Base-by-base conservation (phyloP, 345 rosid species). In the Boechera retrofracta region DNA sequence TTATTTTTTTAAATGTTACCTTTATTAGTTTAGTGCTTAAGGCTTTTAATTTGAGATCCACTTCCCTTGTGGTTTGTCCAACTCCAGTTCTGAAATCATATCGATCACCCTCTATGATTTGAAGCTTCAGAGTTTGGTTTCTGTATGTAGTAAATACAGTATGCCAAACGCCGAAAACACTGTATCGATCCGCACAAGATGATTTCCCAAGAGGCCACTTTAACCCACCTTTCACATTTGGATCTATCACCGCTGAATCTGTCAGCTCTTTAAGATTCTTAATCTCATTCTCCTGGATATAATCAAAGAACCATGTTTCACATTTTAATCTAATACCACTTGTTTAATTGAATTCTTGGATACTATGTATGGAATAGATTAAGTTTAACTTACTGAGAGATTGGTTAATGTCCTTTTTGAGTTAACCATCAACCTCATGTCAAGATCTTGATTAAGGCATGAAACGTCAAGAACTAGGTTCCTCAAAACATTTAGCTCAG, bases 211-310 rank as follows among this genome's bases (percentile, higher is more conserved):
- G 49, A 2, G 86, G 81, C 96, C 94, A 89, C 67, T 79, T 86
- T 69, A 90, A 61, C 13, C 98, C 94, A 35, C 91, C 96, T 75
- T 86, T 87, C 71, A 78, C 85, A 52, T 73, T 79, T 15, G 85
- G 77, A 82, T 89, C 92, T 61, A 85, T 12, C 72, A 86, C 69
- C 38, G 96, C 91, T 33, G 80, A 81, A 53, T 71, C 72, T 42
- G 88, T 72, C 42, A 38, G 1, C 1, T 3, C 42, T 38, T 38
- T 38, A 38, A 38, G 42, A 38, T 10, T 38, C 42, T 38, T 38
- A 3, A 38, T 10, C 42, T 38, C 42, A 38, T 0, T 38, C 42
- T 38, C 42, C 42, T 38, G 42, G 42, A 9, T 38, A 38, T 2
- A 38, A 0, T 38, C 42, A 38, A 38, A 38, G 42, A 38, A 2